Evolutionary conservation across 1,139 yeast genomes (phyloP).

Genomic region (Debaryomyces fabryi): DNA sequence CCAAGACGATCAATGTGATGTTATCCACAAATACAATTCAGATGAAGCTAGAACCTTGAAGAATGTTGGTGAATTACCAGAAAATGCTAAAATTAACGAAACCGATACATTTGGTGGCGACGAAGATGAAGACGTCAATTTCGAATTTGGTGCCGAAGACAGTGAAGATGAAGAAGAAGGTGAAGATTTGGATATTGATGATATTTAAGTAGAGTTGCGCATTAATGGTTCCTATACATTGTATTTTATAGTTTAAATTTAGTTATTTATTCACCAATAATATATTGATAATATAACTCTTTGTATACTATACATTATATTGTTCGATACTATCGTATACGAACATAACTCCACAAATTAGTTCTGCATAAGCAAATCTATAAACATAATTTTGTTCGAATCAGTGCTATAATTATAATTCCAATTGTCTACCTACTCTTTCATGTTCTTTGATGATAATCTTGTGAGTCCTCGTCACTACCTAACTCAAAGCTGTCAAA

Average conservation of each 20-base stretch:
- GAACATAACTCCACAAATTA: not conserved
- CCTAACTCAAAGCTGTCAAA: constrained; percentile 62
- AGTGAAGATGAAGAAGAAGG: constrained; percentile 69
- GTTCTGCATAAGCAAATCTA: not conserved
- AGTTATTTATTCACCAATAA: constrained; percentile 8
- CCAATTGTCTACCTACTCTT: not conserved
- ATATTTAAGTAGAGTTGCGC: constrained; percentile 49
- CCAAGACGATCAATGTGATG: constrained; percentile 98
- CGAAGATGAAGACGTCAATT: constrained; percentile 96
- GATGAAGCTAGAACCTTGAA: constrained; percentile 98
- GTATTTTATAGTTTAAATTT: constrained; percentile 10
- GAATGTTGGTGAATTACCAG: constrained; percentile 95
- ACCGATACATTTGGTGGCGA: constrained; percentile 97
- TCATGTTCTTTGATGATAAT: constrained; percentile 4
- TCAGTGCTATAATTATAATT: not conserved
- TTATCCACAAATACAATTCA: constrained; percentile 92
- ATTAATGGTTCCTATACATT: constrained; percentile 10
- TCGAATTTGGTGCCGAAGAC: constrained; percentile 96
- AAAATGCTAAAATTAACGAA: constrained; percentile 95
- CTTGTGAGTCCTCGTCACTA: constrained; percentile 40
- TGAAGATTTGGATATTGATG: constrained; percentile 78
- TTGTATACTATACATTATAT: not conserved
- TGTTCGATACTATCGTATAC: not conserved
- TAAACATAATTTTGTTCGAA: not conserved
- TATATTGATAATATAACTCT: constrained; percentile 1